Percentiles rank a stretch among this genome's conserved stretches.
phyloP scores from a whole-genome alignment of 208 protist species.

The Paratrypanosoma confusum region DNA sequence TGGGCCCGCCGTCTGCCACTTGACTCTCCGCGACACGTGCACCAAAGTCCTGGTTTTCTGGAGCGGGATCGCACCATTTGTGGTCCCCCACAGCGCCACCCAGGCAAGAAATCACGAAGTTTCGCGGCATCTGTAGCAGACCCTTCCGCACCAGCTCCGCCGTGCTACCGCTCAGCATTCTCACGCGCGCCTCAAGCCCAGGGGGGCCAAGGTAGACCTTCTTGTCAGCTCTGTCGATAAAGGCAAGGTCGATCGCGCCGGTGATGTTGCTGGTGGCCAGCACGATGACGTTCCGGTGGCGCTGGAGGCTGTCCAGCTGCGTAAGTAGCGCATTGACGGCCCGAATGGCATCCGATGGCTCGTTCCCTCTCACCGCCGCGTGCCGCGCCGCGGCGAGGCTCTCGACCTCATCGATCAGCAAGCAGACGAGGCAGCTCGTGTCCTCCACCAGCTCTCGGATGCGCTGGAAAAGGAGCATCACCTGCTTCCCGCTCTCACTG shows the following conservation, averaged over 20 bases:
- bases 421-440: slow-evolving; percentile 57
- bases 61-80: no score
- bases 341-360: slow-evolving; percentile 92
- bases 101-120: background rate
- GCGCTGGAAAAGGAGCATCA: slow-evolving; percentile 88
- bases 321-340: slow-evolving; percentile 95
- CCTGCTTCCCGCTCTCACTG: slow-evolving; percentile 95
- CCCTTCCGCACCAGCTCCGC: slow-evolving; percentile 58
- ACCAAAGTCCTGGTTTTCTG: no score
- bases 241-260: slow-evolving; percentile 88
- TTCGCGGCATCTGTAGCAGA: slow-evolving; percentile 25
- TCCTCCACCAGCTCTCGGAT: slow-evolving; percentile 72
- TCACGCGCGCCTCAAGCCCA: slow-evolving; percentile 42
- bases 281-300: slow-evolving; percentile 84
- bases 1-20: no score
- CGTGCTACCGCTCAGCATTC: slow-evolving; percentile 67
- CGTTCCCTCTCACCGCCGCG: slow-evolving; percentile 77
- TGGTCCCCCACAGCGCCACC: no score
- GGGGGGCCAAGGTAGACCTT: slow-evolving; percentile 90
- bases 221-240: slow-evolving; percentile 94
- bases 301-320: slow-evolving; percentile 91
- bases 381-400: slow-evolving; percentile 86
- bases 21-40: no score
- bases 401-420: slow-evolving; percentile 96
- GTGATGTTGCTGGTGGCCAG: slow-evolving; percentile 95